Percentiles rank a stretch among this genome's conserved stretches.
phyloP scores from a whole-genome alignment of 345 rosid genomes.

The Salix dunnii region DNA sequence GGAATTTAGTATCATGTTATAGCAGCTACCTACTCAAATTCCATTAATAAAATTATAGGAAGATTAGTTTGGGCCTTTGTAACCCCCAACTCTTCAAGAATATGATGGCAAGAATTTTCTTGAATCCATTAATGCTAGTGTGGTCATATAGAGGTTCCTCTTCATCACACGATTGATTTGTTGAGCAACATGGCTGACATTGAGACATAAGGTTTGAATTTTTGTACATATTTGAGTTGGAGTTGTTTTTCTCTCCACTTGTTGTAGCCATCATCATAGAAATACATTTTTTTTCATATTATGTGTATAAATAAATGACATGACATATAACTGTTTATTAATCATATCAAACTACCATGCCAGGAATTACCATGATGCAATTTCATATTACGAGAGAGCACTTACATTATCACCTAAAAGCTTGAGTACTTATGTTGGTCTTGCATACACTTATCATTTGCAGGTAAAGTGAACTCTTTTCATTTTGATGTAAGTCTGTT shows the following conservation, averaged over 20 bases:
- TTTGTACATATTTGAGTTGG: not conserved
- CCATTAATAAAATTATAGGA: not conserved
- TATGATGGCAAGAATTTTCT: not conserved
- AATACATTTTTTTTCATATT: not conserved
- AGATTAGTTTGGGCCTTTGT: not conserved
- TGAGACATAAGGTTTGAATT: not conserved
- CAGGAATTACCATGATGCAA: slow-evolving; percentile 74
- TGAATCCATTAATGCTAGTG: not conserved
- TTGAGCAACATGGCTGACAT: not conserved
- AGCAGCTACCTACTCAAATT: not conserved
- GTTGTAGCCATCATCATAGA: not conserved
- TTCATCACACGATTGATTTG: not conserved
- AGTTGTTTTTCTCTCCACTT: not conserved
- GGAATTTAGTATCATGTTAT: not conserved
- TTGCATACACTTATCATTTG: slow-evolving; percentile 92
- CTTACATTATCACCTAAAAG: slow-evolving; percentile 75
- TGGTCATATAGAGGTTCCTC: not conserved
- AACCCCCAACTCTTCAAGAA: not conserved
- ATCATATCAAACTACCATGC: slow-evolving; percentile 14
- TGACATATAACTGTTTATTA: not conserved
- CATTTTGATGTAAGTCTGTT: not conserved
- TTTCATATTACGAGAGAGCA: slow-evolving; percentile 73
- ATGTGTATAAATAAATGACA: not conserved
- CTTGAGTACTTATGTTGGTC: slow-evolving; percentile 89
- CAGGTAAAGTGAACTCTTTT: slow-evolving; percentile 49